phyloP scores from a whole-genome alignment of 371 early-diverging fungal species.

The Massospora cicadina region DNA sequence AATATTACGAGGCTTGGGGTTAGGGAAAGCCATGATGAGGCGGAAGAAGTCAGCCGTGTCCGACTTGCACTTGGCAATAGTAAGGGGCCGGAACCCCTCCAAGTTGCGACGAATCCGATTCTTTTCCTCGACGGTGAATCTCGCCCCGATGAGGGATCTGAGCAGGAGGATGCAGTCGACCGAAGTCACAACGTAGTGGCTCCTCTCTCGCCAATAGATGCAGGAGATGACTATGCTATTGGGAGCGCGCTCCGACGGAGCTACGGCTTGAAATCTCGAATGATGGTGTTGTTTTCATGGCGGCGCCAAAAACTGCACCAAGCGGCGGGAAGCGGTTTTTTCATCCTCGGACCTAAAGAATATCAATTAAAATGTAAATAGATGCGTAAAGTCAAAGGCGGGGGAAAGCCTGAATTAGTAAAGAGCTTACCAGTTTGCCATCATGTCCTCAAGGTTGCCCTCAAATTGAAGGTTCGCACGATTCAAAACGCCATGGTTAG shows the following conservation, averaged over 20 bases:
- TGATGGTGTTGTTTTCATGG: conserved; percentile 37
- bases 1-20: conserved; percentile 68
- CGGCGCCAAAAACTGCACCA: conserved; percentile 58
- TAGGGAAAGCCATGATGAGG: conserved; percentile 61
- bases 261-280: conserved; percentile 38
- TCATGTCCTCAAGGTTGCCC: conserved; percentile 42
- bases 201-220: conserved; percentile 58
- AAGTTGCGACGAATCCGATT: conserved; percentile 68
- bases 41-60: conserved; percentile 62
- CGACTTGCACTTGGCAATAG: conserved; percentile 53
- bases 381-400: neutral
- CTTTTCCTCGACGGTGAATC: conserved; percentile 68
- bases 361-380: neutral
- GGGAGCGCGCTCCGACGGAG: conserved; percentile 28
- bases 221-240: conserved; percentile 58
- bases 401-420: neutral
- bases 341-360: conserved; percentile 30
- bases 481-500: conserved; percentile 3
- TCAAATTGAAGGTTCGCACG: conserved; percentile 46
- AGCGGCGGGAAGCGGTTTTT: conserved; percentile 35
- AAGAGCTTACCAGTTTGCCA: conserved; percentile 22
- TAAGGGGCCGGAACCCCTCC: conserved; percentile 62
- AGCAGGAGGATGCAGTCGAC: conserved; percentile 62
- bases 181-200: conserved; percentile 57
- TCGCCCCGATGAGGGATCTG: conserved; percentile 48